Base-by-base conservation (phyloP, 306 rosid genomes). In the Mimosa bimucronata region DNA sequence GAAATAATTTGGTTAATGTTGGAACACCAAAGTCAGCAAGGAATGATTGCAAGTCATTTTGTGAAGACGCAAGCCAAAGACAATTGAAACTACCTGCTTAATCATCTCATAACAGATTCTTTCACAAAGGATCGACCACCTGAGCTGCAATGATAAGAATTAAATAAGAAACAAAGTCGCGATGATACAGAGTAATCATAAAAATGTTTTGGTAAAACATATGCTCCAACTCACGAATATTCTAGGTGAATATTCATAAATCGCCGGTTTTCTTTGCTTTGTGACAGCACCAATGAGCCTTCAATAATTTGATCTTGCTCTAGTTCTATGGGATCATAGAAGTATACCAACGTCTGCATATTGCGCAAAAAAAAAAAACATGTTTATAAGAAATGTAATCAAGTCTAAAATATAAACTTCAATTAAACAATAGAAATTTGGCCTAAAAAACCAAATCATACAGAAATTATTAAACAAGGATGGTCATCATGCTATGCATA, bases 171-270 rank as follows among this genome's bases (percentile, higher is more conserved):
- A 50, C 65, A 71, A 55, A 34, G 28, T n/a, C 34, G 61, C 73
- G 52, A 23, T n/a, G 40, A 38, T 40, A 40, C 53, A 66, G 28
- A 75, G 52, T 30, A 40, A 31, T 60, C 58, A 38, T 9, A 40
- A 21, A 70, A 37, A 23, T 67, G 15, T 9, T 9, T 15, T 29
- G 18, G 18, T 46, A 52, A 65, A 79, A 57, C 26, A 45, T 53
- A 50, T 21, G 69, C 53, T 77, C 74, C 23, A 23, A 90, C 99
- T 92, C 89, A 95, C 99, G 85, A 85, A 61, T 95, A 95, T 79
- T 95, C 96, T 31, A 95, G 94, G 94, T 87, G 99, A 76, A 95
- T 91, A 80, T 95, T 95, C 99, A 95, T 93, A 85, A 93, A 95
- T 62, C 99, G 90, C n/a, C 87, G 88, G 57, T 95, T 93, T 86